Percentiles rank a stretch among this genome's conserved stretches.
These are phyloP conservation scores for Chaetomiaceae sp. DNA, from an alignment of 2,329 filamentous ascomycete species.

Conservation along the genomic window DNA sequence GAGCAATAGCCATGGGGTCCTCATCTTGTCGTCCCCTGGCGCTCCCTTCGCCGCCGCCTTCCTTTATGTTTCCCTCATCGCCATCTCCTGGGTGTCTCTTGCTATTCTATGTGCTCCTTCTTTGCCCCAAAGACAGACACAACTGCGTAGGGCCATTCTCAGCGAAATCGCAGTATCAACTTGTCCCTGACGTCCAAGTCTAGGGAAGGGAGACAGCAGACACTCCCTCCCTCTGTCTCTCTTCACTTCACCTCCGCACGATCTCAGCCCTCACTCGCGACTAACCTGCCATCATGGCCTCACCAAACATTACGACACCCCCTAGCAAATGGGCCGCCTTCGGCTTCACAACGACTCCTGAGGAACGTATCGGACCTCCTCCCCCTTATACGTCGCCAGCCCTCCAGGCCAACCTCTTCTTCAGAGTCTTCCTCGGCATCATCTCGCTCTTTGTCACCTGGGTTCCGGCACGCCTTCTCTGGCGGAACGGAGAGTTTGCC, in stretches of 20 bases:
- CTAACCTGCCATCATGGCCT: constrained; percentile 15
- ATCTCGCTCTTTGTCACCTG: constrained; percentile 43
- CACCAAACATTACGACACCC: constrained; percentile 5
- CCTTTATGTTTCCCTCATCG: constrained; percentile 6
- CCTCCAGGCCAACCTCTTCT: constrained; percentile 43
- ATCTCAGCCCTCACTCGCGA: background rate
- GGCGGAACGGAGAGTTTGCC: constrained; percentile 51
- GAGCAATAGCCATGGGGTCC: constrained; percentile 13
- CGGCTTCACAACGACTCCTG: constrained; percentile 25
- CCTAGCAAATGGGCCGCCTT: constrained; percentile 14
- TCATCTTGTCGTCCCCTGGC: constrained; percentile 1
- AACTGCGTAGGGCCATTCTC: too few relatives aligned
- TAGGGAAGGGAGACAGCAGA: background rate
- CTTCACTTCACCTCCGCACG: background rate
- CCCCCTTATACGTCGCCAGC: constrained; percentile 25
- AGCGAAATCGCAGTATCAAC: background rate
- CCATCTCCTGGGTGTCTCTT: constrained; percentile 1
- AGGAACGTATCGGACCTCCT: constrained; percentile 21
- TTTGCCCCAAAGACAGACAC: too few relatives aligned
- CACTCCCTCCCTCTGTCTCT: background rate
- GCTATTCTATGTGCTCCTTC: background rate
- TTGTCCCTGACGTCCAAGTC: background rate
- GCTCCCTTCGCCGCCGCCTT: background rate
- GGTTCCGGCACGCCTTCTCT: constrained; percentile 49
- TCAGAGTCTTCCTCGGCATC: constrained; percentile 45